Evolutionary conservation across 805 yeast genomes (phyloP), one percentile per base, ranked within the genome.

Genomic region (Diddensiella santjacobensis): DNA sequence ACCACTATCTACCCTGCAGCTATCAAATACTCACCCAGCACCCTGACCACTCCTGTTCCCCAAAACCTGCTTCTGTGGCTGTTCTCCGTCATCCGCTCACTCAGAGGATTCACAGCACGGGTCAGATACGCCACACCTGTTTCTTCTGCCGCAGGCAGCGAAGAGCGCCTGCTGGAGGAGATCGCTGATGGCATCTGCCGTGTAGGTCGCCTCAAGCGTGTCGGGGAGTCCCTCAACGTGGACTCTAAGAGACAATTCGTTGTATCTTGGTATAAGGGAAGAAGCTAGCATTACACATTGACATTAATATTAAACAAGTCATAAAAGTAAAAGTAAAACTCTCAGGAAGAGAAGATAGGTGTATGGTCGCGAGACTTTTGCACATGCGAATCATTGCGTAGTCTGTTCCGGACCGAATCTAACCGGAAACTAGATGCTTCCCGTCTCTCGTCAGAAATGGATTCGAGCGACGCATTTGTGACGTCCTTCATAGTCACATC

Each of bases 121-220:
- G 46, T 65, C 3, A 49, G 65, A 11, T 19, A 62, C 10, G 64
- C 64, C 10, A 59, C 57, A 39, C 64, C 66, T 2, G 23, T 61
- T 26, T 42, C 52, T 11, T 45, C 54, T 3, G 22, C 48, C 15
- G 11, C 54, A 3, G 54, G 44, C 1, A 49, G 49, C 18, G 50
- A 51, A 22, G 37, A 45, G 4, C 24, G 51, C 19, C 30, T 51
- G 4, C 41, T 43, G 13, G 55, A 48, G 11, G 52, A 50, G 15
- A 39, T 62, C 6, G 50, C 58, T 23, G 62, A 59, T 35, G 51
- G 55, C 3, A 54, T 68, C 4, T 59, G 66, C 38, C 50, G 58
- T 5, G 55, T 62, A 24, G 84, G 84, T 24, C 71, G 77, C 46
- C 63, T 77, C 47, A 74, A 76, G 47, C 61, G 72, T 2, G 69